phyloP scores from a whole-genome alignment of 2,329 filamentous ascomycete genomes.

The Ophiostoma quercus region DNA sequence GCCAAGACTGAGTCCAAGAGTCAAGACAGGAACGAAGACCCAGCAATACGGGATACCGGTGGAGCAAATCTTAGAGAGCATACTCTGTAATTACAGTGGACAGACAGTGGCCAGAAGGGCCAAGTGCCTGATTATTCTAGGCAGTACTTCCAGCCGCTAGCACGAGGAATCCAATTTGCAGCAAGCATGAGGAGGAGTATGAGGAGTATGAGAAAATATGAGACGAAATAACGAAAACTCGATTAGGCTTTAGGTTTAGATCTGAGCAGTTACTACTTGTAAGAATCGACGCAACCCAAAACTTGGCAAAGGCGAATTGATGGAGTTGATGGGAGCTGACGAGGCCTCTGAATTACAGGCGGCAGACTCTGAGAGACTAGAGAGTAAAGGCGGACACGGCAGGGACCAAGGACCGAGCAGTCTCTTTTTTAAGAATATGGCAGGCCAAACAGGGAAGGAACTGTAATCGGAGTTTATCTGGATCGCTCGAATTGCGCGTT shows the following conservation, averaged over 20 bases:
- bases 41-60: slow-evolving; percentile 11
- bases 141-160: background rate
- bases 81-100: too few species aligned
- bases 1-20: background rate
- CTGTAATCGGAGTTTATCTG: too few species aligned
- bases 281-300: background rate
- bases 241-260: too few species aligned
- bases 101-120: too few species aligned
- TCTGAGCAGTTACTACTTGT: too few species aligned
- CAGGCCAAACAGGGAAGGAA: too few species aligned
- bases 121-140: too few species aligned
- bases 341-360: background rate
- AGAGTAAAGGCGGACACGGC: background rate
- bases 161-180: background rate
- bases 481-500: too few species aligned
- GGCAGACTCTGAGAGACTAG: background rate
- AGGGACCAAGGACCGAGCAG: too few species aligned
- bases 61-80: background rate
- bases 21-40: slow-evolving; percentile 1
- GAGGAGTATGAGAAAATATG: too few species aligned
- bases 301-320: background rate
- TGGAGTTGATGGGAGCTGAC: background rate
- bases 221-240: too few species aligned
- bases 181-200: background rate
- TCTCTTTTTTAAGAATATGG: too few species aligned